Base-by-base conservation (phyloP, 306 rosid genomes). In the Ziziphus jujuba region DNA sequence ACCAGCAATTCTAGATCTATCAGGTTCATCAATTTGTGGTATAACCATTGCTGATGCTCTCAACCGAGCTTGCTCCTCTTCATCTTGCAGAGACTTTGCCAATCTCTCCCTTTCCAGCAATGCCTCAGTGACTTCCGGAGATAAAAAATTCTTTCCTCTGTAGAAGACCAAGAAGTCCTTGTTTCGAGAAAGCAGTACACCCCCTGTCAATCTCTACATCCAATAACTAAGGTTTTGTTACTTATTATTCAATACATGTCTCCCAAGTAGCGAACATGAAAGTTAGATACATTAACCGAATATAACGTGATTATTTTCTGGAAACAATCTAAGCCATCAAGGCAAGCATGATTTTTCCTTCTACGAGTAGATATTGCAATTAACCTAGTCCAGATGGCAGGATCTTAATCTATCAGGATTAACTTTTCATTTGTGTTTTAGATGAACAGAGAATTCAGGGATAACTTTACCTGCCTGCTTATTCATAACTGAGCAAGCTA, bases 121-220 rank as follows among this genome's bases (percentile, higher is more conserved):
- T 16, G 89, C 90, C 64, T 80, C 83, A 56, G 96, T 84, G 71
- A 90, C 87, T 21, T 88, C 91, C 61, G 85, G 68, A 35, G 99
- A 90, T 74, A 93, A 80, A 79, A 93, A 93, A 65, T 77, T 84
- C 81, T 93, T 90, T 60, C 99, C 98, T 36, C 99, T 73, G 69
- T 80, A 93, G 75, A 93, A 88, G 77, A 93, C 99, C 75, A 93
- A 71, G 79, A 93, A 93, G 76, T 93, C 97, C 75, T 90, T 93
- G 80, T 93, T 93, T 82, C 99, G 84, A 21, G 95, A 90, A 48
- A 90, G 91, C 66, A 93, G 84, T 16, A 66, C 76, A 65, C 90
- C 97, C 34, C 99, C 97, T 5, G 99, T 93, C 87, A 93, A 75
- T 86, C 71, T 88, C 99, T 93, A 86, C 76, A 66, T 61, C 69